These are phyloP conservation scores for Galerina marginata DNA, from an alignment of 768 basidiomycete species.

Conservation along the genomic window DNA sequence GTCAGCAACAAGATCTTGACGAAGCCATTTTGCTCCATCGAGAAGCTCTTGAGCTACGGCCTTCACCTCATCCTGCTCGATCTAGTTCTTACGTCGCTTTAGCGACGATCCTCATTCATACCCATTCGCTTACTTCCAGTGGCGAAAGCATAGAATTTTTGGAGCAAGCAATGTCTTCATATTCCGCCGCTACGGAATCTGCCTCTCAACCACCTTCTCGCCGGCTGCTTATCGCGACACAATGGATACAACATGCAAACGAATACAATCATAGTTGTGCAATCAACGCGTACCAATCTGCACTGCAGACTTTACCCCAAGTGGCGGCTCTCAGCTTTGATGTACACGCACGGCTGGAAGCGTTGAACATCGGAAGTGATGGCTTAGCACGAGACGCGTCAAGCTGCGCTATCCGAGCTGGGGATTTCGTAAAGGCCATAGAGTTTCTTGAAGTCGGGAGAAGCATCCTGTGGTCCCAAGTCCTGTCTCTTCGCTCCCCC, in stretches of 20 bases:
- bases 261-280: conserved; percentile 4
- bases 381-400: conserved; percentile 16
- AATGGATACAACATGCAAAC: conserved; percentile 13
- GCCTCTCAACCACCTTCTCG: neutral
- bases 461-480: conserved; percentile 18
- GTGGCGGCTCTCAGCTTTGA: conserved; percentile 12
- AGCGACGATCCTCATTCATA: neutral
- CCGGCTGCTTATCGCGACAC: conserved; percentile 5
- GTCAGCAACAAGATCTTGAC: neutral
- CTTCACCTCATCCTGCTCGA: neutral
- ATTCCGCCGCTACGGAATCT: neutral
- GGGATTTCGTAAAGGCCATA: conserved; percentile 8
- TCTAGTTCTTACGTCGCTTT: neutral
- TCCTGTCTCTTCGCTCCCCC: conserved; percentile 15
- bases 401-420: conserved; percentile 8
- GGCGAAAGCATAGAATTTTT: neutral
- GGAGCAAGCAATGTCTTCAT: neutral
- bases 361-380: neutral
- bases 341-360: conserved; percentile 11
- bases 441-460: conserved; percentile 20
- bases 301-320: conserved; percentile 9
- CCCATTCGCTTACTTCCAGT: neutral
- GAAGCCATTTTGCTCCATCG: neutral
- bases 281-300: conserved; percentile 12
- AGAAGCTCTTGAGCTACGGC: neutral